phyloP scores from a whole-genome alignment of 495 filamentous ascomycete species.

The Aspergillus wentii region DNA sequence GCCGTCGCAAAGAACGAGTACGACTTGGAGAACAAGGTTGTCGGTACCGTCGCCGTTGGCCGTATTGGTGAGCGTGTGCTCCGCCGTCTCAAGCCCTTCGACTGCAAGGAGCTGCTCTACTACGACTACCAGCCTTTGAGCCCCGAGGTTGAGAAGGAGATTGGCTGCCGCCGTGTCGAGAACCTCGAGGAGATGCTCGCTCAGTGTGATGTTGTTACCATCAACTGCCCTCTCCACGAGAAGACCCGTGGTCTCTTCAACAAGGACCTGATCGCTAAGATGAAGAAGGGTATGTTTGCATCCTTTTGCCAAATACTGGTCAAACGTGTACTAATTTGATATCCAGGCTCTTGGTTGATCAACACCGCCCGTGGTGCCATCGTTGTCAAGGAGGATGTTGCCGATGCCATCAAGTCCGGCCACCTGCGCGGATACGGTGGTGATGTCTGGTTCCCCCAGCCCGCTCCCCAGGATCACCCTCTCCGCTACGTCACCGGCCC shows the following conservation, averaged over 20 bases:
- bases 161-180: constrained; percentile 86
- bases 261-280: constrained; percentile 99
- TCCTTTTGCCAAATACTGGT: neutral
- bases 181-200: constrained; percentile 88
- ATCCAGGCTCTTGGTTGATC: constrained; percentile 83
- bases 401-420: constrained; percentile 84
- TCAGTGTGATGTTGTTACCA: constrained; percentile 97
- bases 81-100: constrained; percentile 89
- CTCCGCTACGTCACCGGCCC: constrained; percentile 92
- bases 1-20: constrained; percentile 96
- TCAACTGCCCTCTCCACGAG: constrained; percentile 99
- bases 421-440: constrained; percentile 97
- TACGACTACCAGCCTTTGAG: constrained; percentile 96
- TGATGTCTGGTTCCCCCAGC: constrained; percentile 92
- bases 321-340: constrained; percentile 3
- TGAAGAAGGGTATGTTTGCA: constrained; percentile 87
- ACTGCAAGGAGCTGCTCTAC: constrained; percentile 99
- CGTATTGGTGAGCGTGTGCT: constrained; percentile 98
- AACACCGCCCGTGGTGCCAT: constrained; percentile 99
- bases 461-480: constrained; percentile 88
- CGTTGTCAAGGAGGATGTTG: constrained; percentile 98
- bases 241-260: constrained; percentile 95
- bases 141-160: constrained; percentile 88
- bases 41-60: constrained; percentile 95
- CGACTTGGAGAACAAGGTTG: constrained; percentile 95